Conservation (phyloP, 2,329 filamentous ascomycete genomes). For the Aspergillus fumigatiaffinis region DNA sequence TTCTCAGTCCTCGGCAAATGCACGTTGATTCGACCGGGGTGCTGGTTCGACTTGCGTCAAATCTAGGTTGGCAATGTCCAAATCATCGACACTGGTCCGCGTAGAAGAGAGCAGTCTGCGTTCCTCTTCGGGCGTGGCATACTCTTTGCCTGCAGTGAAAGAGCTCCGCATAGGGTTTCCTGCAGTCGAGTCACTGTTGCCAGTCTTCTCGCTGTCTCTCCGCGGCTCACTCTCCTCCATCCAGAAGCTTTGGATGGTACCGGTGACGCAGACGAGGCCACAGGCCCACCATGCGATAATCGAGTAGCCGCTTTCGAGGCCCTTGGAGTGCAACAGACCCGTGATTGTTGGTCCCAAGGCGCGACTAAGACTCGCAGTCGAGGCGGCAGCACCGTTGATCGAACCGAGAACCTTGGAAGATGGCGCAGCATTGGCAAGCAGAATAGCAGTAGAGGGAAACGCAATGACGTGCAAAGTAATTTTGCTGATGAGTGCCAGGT, state of each 20-base stretch:
- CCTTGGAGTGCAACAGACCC: constrained; percentile 76
- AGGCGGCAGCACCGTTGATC: constrained; percentile 88
- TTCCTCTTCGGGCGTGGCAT: constrained; percentile 29
- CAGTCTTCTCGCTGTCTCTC: constrained; percentile 36
- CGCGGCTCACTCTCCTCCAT: constrained; percentile 62
- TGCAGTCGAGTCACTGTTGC: constrained; percentile 26
- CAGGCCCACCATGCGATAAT: constrained; percentile 93
- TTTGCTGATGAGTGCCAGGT: constrained; percentile 78
- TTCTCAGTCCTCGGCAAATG: constrained; percentile 6
- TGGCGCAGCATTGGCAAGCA: constrained; percentile 83
- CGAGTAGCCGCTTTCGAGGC: constrained; percentile 75
- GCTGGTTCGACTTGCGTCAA: constrained; percentile 14
- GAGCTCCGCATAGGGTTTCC: constrained; percentile 21
- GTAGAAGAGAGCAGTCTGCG: constrained; percentile 32
- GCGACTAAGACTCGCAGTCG: constrained; percentile 81
- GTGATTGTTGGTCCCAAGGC: constrained; percentile 87
- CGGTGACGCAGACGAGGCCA: constrained; percentile 68
- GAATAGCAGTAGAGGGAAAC: constrained; percentile 84
- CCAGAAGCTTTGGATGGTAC: constrained; percentile 69
- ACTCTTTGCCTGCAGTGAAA: constrained; percentile 19
- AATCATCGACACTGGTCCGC: constrained; percentile 34
- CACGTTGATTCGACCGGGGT: constrained; percentile 6
- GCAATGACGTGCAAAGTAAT: constrained; percentile 88
- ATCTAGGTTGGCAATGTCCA: constrained; percentile 25
- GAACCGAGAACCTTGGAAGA: constrained; percentile 81